Evolutionary conservation across 225 moss, liverwort and hornwort genomes (phyloP).

Genomic region (Physcomitrium patens): DNA sequence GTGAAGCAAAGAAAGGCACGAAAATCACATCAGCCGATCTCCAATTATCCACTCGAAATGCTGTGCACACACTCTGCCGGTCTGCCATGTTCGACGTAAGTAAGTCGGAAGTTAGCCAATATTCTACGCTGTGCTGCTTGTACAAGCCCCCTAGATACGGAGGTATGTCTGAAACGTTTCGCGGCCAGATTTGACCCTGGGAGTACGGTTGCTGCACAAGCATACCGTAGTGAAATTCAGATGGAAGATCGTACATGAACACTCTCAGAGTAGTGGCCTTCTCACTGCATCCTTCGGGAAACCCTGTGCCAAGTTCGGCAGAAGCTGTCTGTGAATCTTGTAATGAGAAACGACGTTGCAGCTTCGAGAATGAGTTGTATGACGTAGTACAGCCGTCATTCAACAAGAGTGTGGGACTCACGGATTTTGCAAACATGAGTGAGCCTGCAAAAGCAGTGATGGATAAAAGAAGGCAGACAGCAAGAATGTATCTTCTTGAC

Average conservation of each 20-base stretch:
- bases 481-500: constrained; percentile 36
- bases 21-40: constrained; percentile 60
- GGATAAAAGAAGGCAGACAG: constrained; percentile 37
- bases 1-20: constrained; percentile 76
- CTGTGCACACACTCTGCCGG: constrained; percentile 56
- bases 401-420: background rate
- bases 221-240: constrained; percentile 77
- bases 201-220: constrained; percentile 31
- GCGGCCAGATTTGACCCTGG: constrained; percentile 57
- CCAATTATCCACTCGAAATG: constrained; percentile 59
- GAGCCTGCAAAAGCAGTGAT: constrained; percentile 58
- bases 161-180: constrained; percentile 50
- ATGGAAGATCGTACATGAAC: constrained; percentile 77
- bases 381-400: constrained; percentile 15
- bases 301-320: background rate
- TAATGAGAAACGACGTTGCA: constrained; percentile 3
- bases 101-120: constrained; percentile 72
- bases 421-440: constrained; percentile 46
- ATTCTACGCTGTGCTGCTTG: constrained; percentile 78
- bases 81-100: constrained; percentile 54
- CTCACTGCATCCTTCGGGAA: constrained; percentile 44
- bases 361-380: constrained; percentile 10
- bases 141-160: constrained; percentile 69
- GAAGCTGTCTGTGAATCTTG: background rate
- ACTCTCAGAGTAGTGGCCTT: constrained; percentile 53